Percentiles rank a stretch among this genome's conserved stretches.
phyloP scores from a whole-genome alignment of 148 eudicot species.

The Camellia lanceoleosa region DNA sequence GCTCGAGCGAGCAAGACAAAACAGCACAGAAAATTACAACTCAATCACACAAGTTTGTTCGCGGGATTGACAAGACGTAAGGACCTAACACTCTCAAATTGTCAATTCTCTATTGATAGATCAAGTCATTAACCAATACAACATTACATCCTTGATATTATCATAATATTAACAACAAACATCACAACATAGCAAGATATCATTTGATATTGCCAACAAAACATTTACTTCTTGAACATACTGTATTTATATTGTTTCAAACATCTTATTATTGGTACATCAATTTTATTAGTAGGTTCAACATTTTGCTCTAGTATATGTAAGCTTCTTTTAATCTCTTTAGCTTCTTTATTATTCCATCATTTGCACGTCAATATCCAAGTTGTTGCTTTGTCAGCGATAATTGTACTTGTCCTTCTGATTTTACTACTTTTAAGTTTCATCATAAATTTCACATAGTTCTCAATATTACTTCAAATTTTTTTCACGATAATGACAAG shows the following conservation, averaged over 20 bases:
- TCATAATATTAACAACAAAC: background rate
- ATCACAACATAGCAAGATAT: background rate
- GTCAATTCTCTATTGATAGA: too few species aligned
- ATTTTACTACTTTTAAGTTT: background rate
- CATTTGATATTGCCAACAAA: background rate
- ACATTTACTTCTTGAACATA: background rate
- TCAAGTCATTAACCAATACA: background rate
- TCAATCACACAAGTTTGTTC: too few species aligned
- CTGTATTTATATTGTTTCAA: too few species aligned
- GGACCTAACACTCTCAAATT: too few species aligned
- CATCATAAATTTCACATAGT: background rate
- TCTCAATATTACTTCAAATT: background rate
- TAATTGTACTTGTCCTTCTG: background rate
- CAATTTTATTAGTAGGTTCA: background rate
- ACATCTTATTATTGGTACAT: too few species aligned
- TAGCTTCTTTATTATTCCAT: background rate
- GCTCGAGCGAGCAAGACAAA: too few species aligned
- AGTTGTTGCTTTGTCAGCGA: background rate
- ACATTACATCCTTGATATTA: background rate
- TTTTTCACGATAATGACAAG: background rate
- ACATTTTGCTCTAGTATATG: background rate
- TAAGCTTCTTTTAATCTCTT: too few species aligned
- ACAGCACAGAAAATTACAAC: too few species aligned
- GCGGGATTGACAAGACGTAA: too few species aligned
- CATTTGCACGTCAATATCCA: background rate